Evolutionary conservation across 352 stramenopile genomes (phyloP).

Genomic region (Saprolegnia parasitica): DNA sequence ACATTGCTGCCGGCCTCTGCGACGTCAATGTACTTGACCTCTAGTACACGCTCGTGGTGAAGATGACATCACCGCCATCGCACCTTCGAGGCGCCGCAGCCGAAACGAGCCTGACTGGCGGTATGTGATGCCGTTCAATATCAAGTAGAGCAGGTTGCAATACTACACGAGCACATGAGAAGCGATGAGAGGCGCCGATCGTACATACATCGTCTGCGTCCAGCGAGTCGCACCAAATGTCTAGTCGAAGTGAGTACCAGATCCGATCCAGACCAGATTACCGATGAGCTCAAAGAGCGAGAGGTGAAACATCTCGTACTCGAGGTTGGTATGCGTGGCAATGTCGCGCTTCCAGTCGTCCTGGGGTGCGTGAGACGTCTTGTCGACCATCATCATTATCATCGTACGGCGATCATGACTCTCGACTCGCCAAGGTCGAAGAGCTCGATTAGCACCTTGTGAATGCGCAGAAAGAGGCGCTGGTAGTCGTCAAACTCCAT

Average conservation of each 20-base stretch:
- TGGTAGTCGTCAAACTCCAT: slow-evolving; percentile 58
- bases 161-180: slow-evolving; percentile 22
- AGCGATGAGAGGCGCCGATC: not conserved
- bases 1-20: not conserved
- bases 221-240: slow-evolving; percentile 29
- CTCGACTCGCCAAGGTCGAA: slow-evolving; percentile 63
- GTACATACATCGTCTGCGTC: slow-evolving; percentile 15
- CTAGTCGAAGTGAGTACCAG: not conserved
- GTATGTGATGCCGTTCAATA: slow-evolving; percentile 22
- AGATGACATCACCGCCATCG: not conserved
- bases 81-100: slow-evolving; percentile 24
- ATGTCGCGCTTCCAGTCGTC: slow-evolving; percentile 69
- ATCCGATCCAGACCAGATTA: slow-evolving; percentile 13
- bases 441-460: slow-evolving; percentile 69
- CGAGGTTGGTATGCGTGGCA: slow-evolving; percentile 42
- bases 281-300: slow-evolving; percentile 81
- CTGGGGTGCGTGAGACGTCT: not conserved
- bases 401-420: slow-evolving; percentile 34
- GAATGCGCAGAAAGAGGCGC: slow-evolving; percentile 63
- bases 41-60: slow-evolving; percentile 2
- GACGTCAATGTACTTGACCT: slow-evolving; percentile 24
- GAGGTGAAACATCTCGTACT: slow-evolving; percentile 71
- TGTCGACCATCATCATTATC: too few species aligned
- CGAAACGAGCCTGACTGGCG: slow-evolving; percentile 12
- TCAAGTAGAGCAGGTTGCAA: slow-evolving; percentile 26